phyloP scores from a whole-genome alignment of 1,284 basidiomycete genomes.

The Irpex sp. region DNA sequence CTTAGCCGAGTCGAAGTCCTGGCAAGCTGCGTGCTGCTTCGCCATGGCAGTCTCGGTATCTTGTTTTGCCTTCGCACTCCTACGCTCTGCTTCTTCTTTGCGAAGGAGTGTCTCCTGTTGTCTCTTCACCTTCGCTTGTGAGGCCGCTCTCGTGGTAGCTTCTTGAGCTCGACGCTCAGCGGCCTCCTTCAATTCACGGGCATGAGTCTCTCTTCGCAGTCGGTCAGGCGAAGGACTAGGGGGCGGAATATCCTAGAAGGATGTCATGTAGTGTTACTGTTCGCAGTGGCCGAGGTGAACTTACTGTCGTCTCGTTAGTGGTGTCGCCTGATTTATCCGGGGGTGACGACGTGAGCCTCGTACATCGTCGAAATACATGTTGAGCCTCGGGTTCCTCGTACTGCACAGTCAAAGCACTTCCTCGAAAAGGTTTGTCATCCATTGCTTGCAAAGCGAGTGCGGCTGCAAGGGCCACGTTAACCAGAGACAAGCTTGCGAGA shows the following conservation, averaged over 20 bases:
- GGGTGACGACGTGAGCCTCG: not conserved
- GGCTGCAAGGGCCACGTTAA: not conserved
- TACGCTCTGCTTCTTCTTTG: constrained; percentile 1
- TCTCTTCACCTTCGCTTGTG: not conserved
- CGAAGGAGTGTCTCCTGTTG: not conserved
- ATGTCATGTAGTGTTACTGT: not conserved
- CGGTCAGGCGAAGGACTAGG: not conserved
- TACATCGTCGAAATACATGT: not conserved
- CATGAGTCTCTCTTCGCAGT: not conserved
- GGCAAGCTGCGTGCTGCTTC: not conserved
- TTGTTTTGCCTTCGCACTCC: not conserved
- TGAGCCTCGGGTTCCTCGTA: not conserved
- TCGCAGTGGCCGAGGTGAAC: not conserved
- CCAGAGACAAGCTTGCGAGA: not conserved
- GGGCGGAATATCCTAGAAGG: not conserved
- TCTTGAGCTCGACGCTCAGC: not conserved
- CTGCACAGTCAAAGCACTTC: not conserved
- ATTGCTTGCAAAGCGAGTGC: not conserved
- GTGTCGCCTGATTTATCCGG: not conserved
- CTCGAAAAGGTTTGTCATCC: not conserved
- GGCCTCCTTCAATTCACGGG: not conserved
- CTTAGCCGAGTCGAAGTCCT: not conserved
- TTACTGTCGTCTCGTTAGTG: not conserved
- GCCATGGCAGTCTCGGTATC: not conserved
- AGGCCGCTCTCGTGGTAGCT: not conserved